Evolutionary conservation across 2,329 filamentous ascomycete genomes (phyloP), one percentile per base, ranked within the genome.

Genomic region (Trichoderma breve): DNA sequence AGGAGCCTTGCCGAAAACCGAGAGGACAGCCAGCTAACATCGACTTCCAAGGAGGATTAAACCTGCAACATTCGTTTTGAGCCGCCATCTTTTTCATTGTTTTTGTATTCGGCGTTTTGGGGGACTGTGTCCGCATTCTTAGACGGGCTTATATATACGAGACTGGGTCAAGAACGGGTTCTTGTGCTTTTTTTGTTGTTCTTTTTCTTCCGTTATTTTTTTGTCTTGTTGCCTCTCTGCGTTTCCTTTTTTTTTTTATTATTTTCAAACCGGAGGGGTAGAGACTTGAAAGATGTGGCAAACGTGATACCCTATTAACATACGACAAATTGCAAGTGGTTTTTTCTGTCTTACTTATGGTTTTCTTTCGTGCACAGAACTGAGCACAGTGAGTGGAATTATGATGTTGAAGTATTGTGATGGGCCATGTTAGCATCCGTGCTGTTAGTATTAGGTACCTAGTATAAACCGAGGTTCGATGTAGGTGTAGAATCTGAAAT

Each of bases 1-100:
- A 82, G 75, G 70, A 73, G 67, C 34, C 76, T 81, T 72, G 79
- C 74, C 71, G 76, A 76, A 30, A 79, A 79, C 66, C 80, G 79
- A 74, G 79, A 78, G 70, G 68, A 75, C 64, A 60, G 68, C 14
- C 62, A 39, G 66, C 47, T 63, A 69, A 72, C 66, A 24, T 55
- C 71, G 58, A 72, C 43, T 18, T 64, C 71, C 62, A 74, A 76
- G 70, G 62, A 76, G 62, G 72, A 75, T 43, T 74, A 57, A 69
- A 61, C 30, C 14, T 28, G 26, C 28, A 30, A 26, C 47, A 64
- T 62, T 71, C 51, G 32, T 26, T 36, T 18, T 61, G 8, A 51
- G 21, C 39, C 14, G 57, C 28, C 55, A 51, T 68, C n/a, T 71
- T 71, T 34, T 34, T 58, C 4, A 57, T 73, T 71, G 36, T 73